Base-by-base conservation (phyloP, 768 basidiomycete genomes). In the Macrolepiota fuliginosa region DNA sequence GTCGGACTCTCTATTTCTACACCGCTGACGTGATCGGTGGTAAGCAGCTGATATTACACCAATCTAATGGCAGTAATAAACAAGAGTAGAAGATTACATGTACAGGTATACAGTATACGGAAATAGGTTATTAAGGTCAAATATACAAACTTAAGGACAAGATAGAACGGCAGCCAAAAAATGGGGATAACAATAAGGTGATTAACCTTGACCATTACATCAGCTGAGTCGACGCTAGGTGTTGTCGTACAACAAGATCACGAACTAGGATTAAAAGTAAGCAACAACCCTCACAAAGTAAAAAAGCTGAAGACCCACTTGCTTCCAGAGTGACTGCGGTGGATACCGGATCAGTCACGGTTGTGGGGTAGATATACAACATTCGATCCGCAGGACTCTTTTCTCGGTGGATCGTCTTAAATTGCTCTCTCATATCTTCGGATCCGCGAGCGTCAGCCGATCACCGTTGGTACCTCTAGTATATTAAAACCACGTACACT, bases 311-410 rank as follows among this genome's bases (percentile, higher is more conserved):
- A 42, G 25, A 45, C 54, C 10, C 7, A 56, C 54, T 39, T 11
- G 54, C 22, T 25, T 56, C 40, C n/a, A 56, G 15, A 25, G 54
- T 56, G 17, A 29, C 22, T 52, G 22, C 42, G 36, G 51, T 61
- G 40, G 56, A 61, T 51, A 4, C 77, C 81, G 63, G 71, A 88
- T 56, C 89, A 58, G 87, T 86, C 7, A 87, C 87, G 37, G 88
- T 87, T 0, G 89, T 91, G 2, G 85, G 74, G 66, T 88, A 89
- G 36, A 86, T 84, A 70, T 89, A 90, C 36, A 82, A 79, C 9
- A 79, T 74, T 12, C 88, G 80, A 5, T 76, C 75, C 61, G 79
- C 76, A 9, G 86, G 85, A 1, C 87, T 88, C 57, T 75, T 73
- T 22, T 85, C 76, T 54, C 80, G 82, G 63, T 81, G 81, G 4